These are phyloP conservation scores for Collybiopsis confluens DNA, from an alignment of 768 basidiomycete genomes.

Conservation along the genomic window DNA sequence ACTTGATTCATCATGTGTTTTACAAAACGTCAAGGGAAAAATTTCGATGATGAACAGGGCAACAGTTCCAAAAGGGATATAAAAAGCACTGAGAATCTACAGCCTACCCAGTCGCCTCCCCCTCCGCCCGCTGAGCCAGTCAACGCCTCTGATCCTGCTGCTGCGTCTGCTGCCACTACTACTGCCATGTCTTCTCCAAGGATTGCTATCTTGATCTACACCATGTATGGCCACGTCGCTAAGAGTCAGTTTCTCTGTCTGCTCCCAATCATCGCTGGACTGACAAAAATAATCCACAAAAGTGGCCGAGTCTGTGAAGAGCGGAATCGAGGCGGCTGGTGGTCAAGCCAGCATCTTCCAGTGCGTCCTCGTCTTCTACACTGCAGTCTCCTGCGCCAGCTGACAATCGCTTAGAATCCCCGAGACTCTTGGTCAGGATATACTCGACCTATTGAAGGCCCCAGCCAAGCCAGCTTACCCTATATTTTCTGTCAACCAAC, in stretches of 20 bases:
- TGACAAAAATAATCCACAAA: conserved; percentile 3
- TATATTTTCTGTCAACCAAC: conserved; percentile 46
- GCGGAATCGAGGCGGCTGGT: conserved; percentile 43
- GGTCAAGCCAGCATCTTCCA: conserved; percentile 51
- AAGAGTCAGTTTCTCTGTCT: conserved; percentile 40
- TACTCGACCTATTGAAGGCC: conserved; percentile 67
- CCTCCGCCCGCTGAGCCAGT: conserved; percentile 11
- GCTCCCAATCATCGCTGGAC: not conserved
- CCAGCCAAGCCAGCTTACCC: conserved; percentile 72
- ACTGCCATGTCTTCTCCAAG: conserved; percentile 43
- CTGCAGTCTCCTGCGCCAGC: not conserved
- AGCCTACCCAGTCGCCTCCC: conserved; percentile 6
- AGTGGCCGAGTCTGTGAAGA: conserved; percentile 61
- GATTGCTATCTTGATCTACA: conserved; percentile 70
- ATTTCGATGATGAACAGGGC: conserved; percentile 23
- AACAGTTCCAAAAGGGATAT: not conserved
- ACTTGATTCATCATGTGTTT: conserved; percentile 28
- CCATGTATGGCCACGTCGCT: conserved; percentile 71
- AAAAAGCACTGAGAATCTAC: conserved; percentile 5
- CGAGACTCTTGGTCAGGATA: conserved; percentile 72
- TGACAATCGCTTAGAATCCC: conserved; percentile 43
- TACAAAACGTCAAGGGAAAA: conserved; percentile 30
- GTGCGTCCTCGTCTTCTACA: conserved; percentile 30
- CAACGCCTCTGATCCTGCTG: conserved; percentile 11
- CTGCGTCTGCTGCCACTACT: conserved; percentile 11